Evolutionary conservation across 192 early-diverging fungal genomes (phyloP), one percentile per base, ranked within the genome.

Genomic region (Phycomyces blakesleeanus): DNA sequence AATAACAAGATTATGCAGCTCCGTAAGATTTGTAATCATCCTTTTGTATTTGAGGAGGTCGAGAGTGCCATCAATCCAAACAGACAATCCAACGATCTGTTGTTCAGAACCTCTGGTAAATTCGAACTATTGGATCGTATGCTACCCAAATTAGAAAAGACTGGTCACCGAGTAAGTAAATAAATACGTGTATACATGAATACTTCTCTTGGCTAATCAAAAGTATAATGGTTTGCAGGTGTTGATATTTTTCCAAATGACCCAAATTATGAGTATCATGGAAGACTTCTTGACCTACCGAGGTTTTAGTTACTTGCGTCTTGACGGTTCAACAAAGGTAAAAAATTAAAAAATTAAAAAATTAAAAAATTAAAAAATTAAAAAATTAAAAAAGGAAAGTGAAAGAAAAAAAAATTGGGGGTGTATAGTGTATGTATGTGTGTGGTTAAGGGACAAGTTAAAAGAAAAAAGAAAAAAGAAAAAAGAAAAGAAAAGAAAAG

Each of bases 1-100:
- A 96, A 92, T 78, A 99, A 99, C 78, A 84, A 93, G 10, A 89
- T 99, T 52, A 96, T 99, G 97, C 95, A 99, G 73, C 85, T 99
- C 53, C 87, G 96, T 38, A 98, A 98, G 74, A 92, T 99, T 66
- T 94, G 92, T 75, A 99, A 98, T 78, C 97, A 99, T 77, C 97
- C 97, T 51, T 99, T 91, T 74, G 94, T 97, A 15, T 98, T 93
- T 81, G 87, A 90, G 52, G 91, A 93, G 63, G 95, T 99, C 0
- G 95, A 97, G 67, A 76, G 84, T 27, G 71, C 81, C 21, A 78
- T 99, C 75, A 92, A 94, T 67, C 91, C 92, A 5, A 57, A 70
- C 25, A 71, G 81, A 39, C 71, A 62, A 18, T 91, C 82, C 50
- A 93, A 95, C 73, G 82, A 84, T 55, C 80, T 85, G 38, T 71